Evolutionary conservation across 2,329 filamentous ascomycete species (phyloP), one percentile per base, ranked within the genome.

Genomic region (Neophaeococcomyces aloes): DNA sequence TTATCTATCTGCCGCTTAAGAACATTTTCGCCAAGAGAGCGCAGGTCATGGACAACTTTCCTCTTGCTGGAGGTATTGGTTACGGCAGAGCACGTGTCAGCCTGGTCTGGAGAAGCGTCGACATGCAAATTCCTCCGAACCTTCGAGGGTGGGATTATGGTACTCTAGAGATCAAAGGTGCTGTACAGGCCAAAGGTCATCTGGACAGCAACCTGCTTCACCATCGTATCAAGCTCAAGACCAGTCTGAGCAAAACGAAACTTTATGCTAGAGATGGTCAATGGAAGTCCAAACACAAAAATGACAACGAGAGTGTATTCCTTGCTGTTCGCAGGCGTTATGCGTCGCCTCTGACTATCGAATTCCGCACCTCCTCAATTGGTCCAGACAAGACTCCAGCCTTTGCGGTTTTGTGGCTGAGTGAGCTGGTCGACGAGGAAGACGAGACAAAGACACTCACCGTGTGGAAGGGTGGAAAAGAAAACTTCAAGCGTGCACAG

Each of bases 111-210:
- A 73, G 83, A 34, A 82, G 79, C 44, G 70, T 86, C 2, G 71
- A 80, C 46, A 61, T 83, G 1, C 71, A 81, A 52, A 63, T 78
- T 2, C 77, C 78, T 1, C 65, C 60, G 4, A 68, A 75, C 39
- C 59, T 80, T 25, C 62, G 76, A 1, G 83, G 83, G 1, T 86
- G 81, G 80, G 77, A 83, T 18, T 81, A 78, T 44, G 83, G 82
- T 4, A 86, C 82, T 0, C 56, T 86, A 0, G 76, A 83, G 49
- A 64, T 85, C 32, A 68, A 73, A n/a, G 69, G 73, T 0, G 57
- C 65, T 0, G 62, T 79, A 10, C 69, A 65, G 39, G 63, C 63
- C 2, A 67, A 69, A 29, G 34, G 38, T 2, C 27, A 38, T 14
- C 29, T 29, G 11, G 61, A 68, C n/a, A 57, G 63, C 18, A 63